phyloP scores from a whole-genome alignment of 164 flowering plant species.

The Vitis vinifera region DNA sequence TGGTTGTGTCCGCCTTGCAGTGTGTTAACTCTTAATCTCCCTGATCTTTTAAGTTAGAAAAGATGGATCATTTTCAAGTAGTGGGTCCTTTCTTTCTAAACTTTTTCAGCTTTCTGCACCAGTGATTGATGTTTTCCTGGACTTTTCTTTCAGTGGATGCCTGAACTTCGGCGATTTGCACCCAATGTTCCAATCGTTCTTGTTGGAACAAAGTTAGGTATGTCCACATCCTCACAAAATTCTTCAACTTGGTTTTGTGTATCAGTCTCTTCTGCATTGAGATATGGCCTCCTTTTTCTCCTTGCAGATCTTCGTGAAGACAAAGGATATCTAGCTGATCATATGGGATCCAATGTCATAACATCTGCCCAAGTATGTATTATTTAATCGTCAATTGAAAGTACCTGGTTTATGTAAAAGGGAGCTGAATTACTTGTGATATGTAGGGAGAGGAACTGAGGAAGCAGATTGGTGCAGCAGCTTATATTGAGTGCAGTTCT shows the following conservation, averaged over 20 bases:
- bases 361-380: slow-evolving; percentile 73
- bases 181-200: slow-evolving; percentile 96
- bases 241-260: background rate
- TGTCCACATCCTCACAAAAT: background rate
- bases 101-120: background rate
- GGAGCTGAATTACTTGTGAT: slow-evolving; percentile 6
- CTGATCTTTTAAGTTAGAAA: no score
- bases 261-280: background rate
- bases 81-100: background rate
- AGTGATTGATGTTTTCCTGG: background rate
- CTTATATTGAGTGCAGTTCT: slow-evolving; percentile 96
- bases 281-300: background rate
- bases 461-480: slow-evolving; percentile 97
- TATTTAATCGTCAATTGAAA: background rate
- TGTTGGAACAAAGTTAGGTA: slow-evolving; percentile 96
- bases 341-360: slow-evolving; percentile 61
- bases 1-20: slow-evolving; percentile 5
- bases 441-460: slow-evolving; percentile 90
- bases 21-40: background rate
- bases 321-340: slow-evolving; percentile 73
- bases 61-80: background rate
- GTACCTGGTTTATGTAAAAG: background rate
- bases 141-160: slow-evolving; percentile 82
- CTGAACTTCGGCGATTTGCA: slow-evolving; percentile 94
- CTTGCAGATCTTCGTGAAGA: slow-evolving; percentile 85